A percentile compares a stretch with the other conserved stretches of the same genome.
These are phyloP conservation scores for Pluteus cervinus DNA, from an alignment of 768 basidiomycete genomes.

Conservation along the genomic window DNA sequence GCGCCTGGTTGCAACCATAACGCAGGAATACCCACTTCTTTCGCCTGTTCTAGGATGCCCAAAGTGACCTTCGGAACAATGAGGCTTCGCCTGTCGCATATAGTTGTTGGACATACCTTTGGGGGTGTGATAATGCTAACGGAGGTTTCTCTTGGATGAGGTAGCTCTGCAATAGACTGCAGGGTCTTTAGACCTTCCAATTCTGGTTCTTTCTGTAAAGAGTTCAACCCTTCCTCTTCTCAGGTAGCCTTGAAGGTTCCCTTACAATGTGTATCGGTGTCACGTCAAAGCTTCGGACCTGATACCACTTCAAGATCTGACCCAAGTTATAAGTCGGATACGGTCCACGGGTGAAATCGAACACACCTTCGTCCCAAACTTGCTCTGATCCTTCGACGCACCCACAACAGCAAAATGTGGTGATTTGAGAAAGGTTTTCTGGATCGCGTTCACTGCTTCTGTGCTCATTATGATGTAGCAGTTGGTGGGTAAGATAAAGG, in stretches of 20 bases:
- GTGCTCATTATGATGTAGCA: constrained; percentile 5
- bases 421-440: constrained; percentile 58
- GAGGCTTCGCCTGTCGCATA: no score
- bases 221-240: no score
- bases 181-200: constrained; percentile 63
- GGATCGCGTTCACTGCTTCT: constrained; percentile 24
- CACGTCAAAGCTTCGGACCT: constrained; percentile 48
- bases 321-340: constrained; percentile 2
- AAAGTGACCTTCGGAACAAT: constrained; percentile 86
- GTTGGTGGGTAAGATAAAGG: not conserved
- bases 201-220: constrained; percentile 55
- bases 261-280: constrained; percentile 73
- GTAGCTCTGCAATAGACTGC: constrained; percentile 47
- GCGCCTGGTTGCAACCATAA: constrained; percentile 93
- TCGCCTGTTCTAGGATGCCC: constrained; percentile 56
- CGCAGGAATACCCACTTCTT: constrained; percentile 62
- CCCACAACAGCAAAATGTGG: constrained; percentile 74
- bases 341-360: not conserved
- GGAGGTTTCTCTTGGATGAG: constrained; percentile 58
- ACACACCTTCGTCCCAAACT: constrained; percentile 71
- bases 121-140: constrained; percentile 77
- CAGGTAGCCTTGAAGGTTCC: constrained; percentile 2
- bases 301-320: constrained; percentile 78
- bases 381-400: constrained; percentile 72
- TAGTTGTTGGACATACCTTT: constrained; percentile 35